Evolutionary conservation across 352 stramenopile genomes (phyloP).

Genomic region (Globisporangium parvum): DNA sequence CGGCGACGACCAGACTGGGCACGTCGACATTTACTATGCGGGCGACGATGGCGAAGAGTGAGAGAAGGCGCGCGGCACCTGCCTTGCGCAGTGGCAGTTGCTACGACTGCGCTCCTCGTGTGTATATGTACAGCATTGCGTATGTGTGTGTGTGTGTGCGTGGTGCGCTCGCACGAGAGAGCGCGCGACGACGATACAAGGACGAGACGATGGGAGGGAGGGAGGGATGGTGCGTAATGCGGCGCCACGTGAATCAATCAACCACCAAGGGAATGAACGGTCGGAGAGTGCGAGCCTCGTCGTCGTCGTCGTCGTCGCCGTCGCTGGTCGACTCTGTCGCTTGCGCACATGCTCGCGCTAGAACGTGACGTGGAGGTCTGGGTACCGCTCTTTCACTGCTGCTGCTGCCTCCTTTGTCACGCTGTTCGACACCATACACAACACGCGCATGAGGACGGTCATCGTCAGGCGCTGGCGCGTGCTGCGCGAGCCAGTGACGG

Average conservation of each 20-base stretch:
- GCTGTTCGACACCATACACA: conserved; percentile 21
- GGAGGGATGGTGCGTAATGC: neutral
- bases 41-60: conserved; percentile 52
- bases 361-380: conserved; percentile 49
- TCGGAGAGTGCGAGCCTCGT: conserved; percentile 2
- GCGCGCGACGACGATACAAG: neutral
- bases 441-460: conserved; percentile 1
- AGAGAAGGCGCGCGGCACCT: too few relatives aligned
- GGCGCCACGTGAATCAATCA: neutral
- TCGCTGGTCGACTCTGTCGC: conserved; percentile 2
- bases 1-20: conserved; percentile 63
- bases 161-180: neutral
- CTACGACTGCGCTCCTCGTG: conserved; percentile 24
- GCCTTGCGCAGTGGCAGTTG: too few relatives aligned
- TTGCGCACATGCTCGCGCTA: conserved; percentile 10
- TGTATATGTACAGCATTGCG: neutral
- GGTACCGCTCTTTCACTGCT: conserved; percentile 68
- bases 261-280: neutral
- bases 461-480: too few relatives aligned
- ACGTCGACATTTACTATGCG: conserved; percentile 67
- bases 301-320: conserved; percentile 1
- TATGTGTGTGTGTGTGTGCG: conserved; percentile 5
- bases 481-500: neutral
- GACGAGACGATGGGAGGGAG: neutral
- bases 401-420: conserved; percentile 80